These are phyloP conservation scores for Penicillium manginii DNA, from an alignment of 495 filamentous ascomycete species.

Conservation along the genomic window DNA sequence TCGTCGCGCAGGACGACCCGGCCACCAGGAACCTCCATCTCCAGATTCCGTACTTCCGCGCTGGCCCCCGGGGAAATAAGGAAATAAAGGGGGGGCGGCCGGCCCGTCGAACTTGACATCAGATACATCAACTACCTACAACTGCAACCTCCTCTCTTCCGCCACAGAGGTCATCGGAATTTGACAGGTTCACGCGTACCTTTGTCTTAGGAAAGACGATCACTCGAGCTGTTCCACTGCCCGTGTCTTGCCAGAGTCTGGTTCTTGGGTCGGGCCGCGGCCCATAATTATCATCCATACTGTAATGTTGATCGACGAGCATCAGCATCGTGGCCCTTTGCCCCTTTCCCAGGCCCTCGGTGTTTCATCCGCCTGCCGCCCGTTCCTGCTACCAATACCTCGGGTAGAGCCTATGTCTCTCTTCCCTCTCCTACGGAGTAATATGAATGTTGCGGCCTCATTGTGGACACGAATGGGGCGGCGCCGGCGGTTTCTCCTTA, in stretches of 20 bases:
- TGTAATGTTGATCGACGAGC: constrained; percentile 10
- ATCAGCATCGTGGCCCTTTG: constrained; percentile 16
- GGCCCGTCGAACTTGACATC: constrained; percentile 3
- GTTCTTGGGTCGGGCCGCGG: constrained; percentile 20
- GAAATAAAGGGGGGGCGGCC: neutral
- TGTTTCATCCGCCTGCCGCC: constrained; percentile 14
- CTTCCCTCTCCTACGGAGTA: neutral
- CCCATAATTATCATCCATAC: neutral
- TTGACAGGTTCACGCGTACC: constrained; percentile 24
- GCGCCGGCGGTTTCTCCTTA: neutral
- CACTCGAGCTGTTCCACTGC: constrained; percentile 1
- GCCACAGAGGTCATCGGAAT: constrained; percentile 1
- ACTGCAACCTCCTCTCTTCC: neutral
- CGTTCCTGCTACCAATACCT: constrained; percentile 15
- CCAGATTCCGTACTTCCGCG: constrained; percentile 4
- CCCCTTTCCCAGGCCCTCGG: constrained; percentile 23
- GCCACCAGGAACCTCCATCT: neutral
- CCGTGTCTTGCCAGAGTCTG: neutral
- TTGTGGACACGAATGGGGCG: no score
- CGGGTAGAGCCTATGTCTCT: constrained; percentile 9
- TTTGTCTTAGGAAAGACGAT: constrained; percentile 9
- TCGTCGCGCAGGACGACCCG: neutral
- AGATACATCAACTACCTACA: neutral
- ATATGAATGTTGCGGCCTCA: neutral
- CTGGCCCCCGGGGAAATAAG: neutral